Percentiles rank a stretch among this genome's conserved stretches.
phyloP scores from a whole-genome alignment of 305 asterid species.

The Fraxinus nigra region DNA sequence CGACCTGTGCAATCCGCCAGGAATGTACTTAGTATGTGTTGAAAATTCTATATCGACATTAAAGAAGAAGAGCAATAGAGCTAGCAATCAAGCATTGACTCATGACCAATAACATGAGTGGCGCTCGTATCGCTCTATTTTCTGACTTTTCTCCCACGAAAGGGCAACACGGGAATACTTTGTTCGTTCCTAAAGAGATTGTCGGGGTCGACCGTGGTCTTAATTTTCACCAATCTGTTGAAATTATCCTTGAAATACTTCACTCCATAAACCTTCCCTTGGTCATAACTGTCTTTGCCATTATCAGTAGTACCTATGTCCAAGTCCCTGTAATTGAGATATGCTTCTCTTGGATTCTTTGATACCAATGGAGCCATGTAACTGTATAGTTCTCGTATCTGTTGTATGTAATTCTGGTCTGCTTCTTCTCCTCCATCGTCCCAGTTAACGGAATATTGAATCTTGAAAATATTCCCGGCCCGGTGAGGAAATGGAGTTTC shows the following conservation, averaged over 20 bases:
- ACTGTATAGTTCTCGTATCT: constrained; percentile 26
- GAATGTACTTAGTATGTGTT: background rate
- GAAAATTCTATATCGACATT: background rate
- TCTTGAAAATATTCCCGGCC: constrained; percentile 45
- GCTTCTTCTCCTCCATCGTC: constrained; percentile 23
- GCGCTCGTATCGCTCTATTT: background rate
- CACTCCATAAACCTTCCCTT: constrained; percentile 40
- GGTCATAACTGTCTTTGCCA: constrained; percentile 27
- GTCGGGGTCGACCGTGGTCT: constrained; percentile 31
- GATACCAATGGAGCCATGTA: constrained; percentile 53
- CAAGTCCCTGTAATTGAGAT: constrained; percentile 45
- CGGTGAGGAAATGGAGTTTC: constrained; percentile 55
- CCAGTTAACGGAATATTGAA: constrained; percentile 52
- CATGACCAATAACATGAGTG: background rate
- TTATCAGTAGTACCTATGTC: constrained; percentile 37
- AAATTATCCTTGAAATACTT: constrained; percentile 44
- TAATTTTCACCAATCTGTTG: constrained; percentile 29
- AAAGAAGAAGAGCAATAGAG: background rate
- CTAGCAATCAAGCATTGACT: background rate
- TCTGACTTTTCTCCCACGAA: background rate
- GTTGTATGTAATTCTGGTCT: constrained; percentile 20
- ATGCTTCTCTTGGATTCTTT: constrained; percentile 44
- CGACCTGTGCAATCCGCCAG: background rate
- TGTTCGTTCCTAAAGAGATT: constrained; percentile 36
- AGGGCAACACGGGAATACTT: constrained; percentile 25